phyloP scores from a whole-genome alignment of 2,329 filamentous ascomycete genomes.

The Macroventuria anomochaeta region DNA sequence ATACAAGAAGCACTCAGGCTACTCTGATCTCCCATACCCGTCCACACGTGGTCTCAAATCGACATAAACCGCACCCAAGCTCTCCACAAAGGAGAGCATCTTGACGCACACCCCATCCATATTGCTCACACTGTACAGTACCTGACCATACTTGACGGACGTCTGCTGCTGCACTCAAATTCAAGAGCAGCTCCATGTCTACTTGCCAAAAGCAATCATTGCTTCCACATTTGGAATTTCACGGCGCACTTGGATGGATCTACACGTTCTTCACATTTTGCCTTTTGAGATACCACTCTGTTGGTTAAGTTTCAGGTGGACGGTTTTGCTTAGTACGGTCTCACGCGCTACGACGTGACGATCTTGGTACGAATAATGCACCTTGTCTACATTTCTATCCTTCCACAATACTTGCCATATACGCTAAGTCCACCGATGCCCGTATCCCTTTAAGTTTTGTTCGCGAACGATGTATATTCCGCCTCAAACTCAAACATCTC shows the following conservation, averaged over 20 bases:
- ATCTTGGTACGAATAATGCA: constrained; percentile 1
- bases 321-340: background rate
- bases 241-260: background rate
- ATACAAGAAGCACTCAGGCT: constrained; percentile 16
- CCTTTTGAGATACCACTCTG: constrained; percentile 30
- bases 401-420: background rate
- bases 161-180: background rate
- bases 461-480: too few species aligned
- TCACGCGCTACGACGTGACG: background rate
- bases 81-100: background rate
- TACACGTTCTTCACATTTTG: background rate
- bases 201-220: background rate
- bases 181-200: background rate
- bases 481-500: background rate
- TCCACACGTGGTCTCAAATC: background rate
- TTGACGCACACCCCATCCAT: background rate
- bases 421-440: too few species aligned
- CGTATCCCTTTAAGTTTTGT: too few species aligned
- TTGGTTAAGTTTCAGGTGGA: constrained; percentile 17
- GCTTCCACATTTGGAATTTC: background rate
- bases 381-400: background rate
- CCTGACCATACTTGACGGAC: background rate
- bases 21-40: background rate
- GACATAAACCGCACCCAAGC: too few species aligned
- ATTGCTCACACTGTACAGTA: constrained; percentile 5